Base-by-base conservation (phyloP, 1,284 basidiomycete species). In the Apiotrichum mycotoxinovorans region DNA sequence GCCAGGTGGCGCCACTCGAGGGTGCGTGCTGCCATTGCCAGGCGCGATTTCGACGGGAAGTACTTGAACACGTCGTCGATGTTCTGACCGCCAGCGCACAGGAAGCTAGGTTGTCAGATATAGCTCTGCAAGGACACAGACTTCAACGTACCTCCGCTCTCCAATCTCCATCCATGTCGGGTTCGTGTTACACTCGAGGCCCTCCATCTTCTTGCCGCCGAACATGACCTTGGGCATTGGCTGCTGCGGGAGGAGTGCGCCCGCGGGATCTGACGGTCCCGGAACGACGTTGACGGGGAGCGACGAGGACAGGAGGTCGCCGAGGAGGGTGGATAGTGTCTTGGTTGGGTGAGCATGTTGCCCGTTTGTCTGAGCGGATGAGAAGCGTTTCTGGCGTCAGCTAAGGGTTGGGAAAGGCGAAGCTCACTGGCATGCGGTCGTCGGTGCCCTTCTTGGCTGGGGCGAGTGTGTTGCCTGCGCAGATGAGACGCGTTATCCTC, bases 61-160 rank as follows among this genome's bases (percentile, higher is more conserved):
- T 99, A 98, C 75, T 92, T 95, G 83, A 86, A 92, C 78, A 98
- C 87, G 70, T 99, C 96, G 73, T 97, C 88, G 27, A 98, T 70
- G 3, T 92, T 88, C 75, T 99, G 96, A 2, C 96, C 96, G 26
- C 90, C 88, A 35, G 89, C 87, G 22, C 87, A 83, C 25, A 98
- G 80, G 45, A 98, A 77, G 26, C 84, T 87, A n/a, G n/a, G 60
- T 81, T 63, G 66, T 58, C 47, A 61, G 56, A 23, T 88, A 62
- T 14, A 15, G n/a, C n/a, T n/a, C n/a, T n/a, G n/a, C n/a, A n/a
- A n/a, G n/a, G n/a, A n/a, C n/a, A n/a, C n/a, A n/a, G n/a, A n/a
- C n/a, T n/a, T 18, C 12, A 4, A 78, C 26, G 15, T 26, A 60
- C 78, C 71, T 78, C 44, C 71, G 74, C 4, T 74, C 75, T 2